A percentile compares a stretch with the other conserved stretches of the same genome.
phyloP scores from a whole-genome alignment of 192 early-diverging fungal species.

The Kickxella alabastrina region DNA sequence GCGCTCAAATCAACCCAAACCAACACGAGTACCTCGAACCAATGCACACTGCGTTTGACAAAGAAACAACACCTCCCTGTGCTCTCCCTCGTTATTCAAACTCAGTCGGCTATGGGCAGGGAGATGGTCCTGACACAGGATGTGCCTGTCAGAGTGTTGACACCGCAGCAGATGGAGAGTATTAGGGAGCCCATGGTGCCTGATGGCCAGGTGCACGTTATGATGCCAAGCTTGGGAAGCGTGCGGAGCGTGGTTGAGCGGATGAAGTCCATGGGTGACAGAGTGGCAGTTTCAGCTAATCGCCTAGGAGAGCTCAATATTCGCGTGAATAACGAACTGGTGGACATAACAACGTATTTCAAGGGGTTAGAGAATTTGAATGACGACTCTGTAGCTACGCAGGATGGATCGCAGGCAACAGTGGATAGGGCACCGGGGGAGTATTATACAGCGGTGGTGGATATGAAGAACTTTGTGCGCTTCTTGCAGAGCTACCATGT shows the following conservation, averaged over 20 bases:
- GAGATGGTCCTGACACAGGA: slow-evolving; percentile 55
- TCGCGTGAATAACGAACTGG: slow-evolving; percentile 56
- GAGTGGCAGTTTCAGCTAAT: slow-evolving; percentile 68
- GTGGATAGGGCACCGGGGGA: slow-evolving; percentile 28
- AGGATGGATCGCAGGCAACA: slow-evolving; percentile 27
- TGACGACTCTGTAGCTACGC: slow-evolving; percentile 54
- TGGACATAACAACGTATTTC: slow-evolving; percentile 58
- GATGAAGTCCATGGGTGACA: slow-evolving; percentile 58
- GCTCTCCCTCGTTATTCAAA: slow-evolving; percentile 28
- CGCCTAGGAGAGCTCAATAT: slow-evolving; percentile 62
- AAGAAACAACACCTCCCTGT: slow-evolving; percentile 53
- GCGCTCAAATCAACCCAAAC: slow-evolving; percentile 61
- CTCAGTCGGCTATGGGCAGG: slow-evolving; percentile 23
- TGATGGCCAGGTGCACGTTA: slow-evolving; percentile 65
- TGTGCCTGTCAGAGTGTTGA: slow-evolving; percentile 57
- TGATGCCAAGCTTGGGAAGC: slow-evolving; percentile 67
- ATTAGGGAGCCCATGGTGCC: slow-evolving; percentile 60
- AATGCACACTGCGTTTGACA: slow-evolving; percentile 60
- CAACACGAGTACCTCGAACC: slow-evolving; percentile 50
- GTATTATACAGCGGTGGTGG: slow-evolving; percentile 65
- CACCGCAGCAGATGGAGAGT: slow-evolving; percentile 52
- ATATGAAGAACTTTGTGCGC: slow-evolving; percentile 71
- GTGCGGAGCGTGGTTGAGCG: slow-evolving; percentile 65
- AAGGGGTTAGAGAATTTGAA: slow-evolving; percentile 58
- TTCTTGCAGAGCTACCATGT: slow-evolving; percentile 74